Conservation (phyloP, 371 early-diverging fungal species). For the Mortierella sp. region DNA sequence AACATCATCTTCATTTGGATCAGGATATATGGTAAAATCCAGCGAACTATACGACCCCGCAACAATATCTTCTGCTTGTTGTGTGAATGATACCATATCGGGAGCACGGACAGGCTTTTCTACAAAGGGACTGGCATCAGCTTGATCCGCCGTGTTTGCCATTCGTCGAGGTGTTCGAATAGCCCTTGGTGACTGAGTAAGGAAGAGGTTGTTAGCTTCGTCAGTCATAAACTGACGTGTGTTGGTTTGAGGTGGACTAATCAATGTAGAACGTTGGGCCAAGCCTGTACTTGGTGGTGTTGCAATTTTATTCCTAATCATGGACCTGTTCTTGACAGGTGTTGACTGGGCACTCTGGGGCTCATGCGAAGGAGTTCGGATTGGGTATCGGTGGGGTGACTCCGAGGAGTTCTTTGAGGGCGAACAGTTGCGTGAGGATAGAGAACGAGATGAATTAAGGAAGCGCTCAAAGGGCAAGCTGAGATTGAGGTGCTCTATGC, state of each 20-base stretch:
- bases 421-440: neutral
- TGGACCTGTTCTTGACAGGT: slow-evolving; percentile 9
- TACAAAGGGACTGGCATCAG: neutral
- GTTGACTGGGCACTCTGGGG: slow-evolving; percentile 8
- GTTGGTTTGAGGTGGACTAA: slow-evolving; percentile 15
- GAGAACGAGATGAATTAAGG: neutral
- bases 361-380: slow-evolving; percentile 8
- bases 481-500: slow-evolving; percentile 12
- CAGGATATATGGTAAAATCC: neutral
- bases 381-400: slow-evolving; percentile 37
- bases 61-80: slow-evolving; percentile 10
- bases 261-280: neutral
- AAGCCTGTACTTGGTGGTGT: slow-evolving; percentile 12
- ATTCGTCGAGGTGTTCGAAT: slow-evolving; percentile 32
- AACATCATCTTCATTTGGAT: slow-evolving; percentile 37
- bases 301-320: neutral
- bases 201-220: slow-evolving; percentile 33
- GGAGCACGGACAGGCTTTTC: neutral
- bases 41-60: neutral
- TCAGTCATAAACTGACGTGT: slow-evolving; percentile 28
- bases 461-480: slow-evolving; percentile 30
- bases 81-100: neutral
- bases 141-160: neutral
- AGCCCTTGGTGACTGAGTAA: slow-evolving; percentile 29
- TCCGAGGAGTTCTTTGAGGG: slow-evolving; percentile 12